Percentiles rank a stretch among this genome's conserved stretches.
phyloP scores from a whole-genome alignment of 352 stramenopile genomes.

The Phytophthora vignae region DNA sequence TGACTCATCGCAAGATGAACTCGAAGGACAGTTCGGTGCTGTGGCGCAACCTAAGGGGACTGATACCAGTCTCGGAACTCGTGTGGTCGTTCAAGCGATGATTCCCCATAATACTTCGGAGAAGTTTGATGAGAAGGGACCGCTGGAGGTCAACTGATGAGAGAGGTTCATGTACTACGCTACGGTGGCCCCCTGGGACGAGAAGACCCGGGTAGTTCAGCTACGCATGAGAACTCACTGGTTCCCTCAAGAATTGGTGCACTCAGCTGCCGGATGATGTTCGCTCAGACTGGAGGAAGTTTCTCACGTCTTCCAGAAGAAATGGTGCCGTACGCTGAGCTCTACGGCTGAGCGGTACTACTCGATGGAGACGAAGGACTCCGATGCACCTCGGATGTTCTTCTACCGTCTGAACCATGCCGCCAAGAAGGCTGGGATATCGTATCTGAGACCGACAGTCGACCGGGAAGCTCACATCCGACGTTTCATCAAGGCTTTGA shows the following conservation, averaged over 20 bases:
- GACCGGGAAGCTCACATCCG: background rate
- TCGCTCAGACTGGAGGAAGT: background rate
- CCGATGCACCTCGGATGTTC: background rate
- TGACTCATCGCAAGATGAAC: no score
- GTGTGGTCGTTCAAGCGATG: background rate
- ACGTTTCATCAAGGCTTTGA: background rate
- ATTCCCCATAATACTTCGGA: no score
- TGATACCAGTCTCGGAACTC: background rate
- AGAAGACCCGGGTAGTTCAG: background rate
- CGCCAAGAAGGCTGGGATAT: background rate
- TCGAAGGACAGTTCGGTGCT: no score
- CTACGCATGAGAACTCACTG: background rate
- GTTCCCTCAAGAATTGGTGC: slow-evolving; percentile 1
- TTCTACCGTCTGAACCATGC: background rate
- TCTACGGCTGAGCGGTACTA: background rate
- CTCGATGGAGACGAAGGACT: background rate
- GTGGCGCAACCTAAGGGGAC: background rate
- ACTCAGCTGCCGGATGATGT: background rate
- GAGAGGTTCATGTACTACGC: slow-evolving; percentile 12
- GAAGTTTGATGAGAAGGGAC: background rate
- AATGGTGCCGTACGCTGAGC: background rate
- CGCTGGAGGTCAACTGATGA: background rate
- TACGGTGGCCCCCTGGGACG: slow-evolving; percentile 1
- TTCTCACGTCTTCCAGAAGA: background rate
- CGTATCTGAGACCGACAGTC: background rate